phyloP scores from a whole-genome alignment of 1,284 basidiomycete species.

The Volvariella volvacea region DNA sequence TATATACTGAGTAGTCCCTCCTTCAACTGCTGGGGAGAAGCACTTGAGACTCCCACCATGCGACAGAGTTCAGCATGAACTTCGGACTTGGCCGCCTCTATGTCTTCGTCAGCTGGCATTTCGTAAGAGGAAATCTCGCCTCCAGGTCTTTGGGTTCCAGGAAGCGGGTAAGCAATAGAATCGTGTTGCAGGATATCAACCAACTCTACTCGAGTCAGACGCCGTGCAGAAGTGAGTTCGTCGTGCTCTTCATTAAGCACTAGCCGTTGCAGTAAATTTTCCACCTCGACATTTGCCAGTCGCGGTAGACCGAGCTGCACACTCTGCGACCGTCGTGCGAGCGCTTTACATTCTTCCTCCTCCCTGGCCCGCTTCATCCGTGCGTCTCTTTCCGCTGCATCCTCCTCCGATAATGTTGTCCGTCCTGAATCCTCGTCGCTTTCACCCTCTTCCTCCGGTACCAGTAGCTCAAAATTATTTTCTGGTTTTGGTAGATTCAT shows the following conservation, averaged over 20 bases:
- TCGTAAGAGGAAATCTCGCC: slow-evolving; percentile 68
- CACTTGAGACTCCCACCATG: slow-evolving; percentile 80
- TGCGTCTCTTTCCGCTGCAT: slow-evolving; percentile 91
- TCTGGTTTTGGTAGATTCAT: slow-evolving; percentile 85
- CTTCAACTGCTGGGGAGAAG: slow-evolving; percentile 72
- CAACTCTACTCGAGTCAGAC: slow-evolving; percentile 77
- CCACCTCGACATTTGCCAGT: slow-evolving; percentile 77
- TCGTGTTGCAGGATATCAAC: slow-evolving; percentile 83
- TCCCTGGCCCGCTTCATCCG: slow-evolving; percentile 62
- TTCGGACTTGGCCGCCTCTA: slow-evolving; percentile 66
- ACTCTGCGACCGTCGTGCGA: slow-evolving; percentile 77
- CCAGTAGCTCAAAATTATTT: slow-evolving; percentile 95
- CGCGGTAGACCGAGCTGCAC: slow-evolving; percentile 85
- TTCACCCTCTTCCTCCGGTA: slow-evolving; percentile 80
- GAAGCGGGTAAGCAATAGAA: slow-evolving; percentile 81
- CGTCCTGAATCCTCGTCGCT: slow-evolving; percentile 39
- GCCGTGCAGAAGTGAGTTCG: slow-evolving; percentile 42
- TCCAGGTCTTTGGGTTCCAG: slow-evolving; percentile 82
- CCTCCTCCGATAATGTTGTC: slow-evolving; percentile 58
- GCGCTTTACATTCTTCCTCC: slow-evolving; percentile 70
- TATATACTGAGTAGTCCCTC: slow-evolving; percentile 62
- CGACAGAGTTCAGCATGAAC: slow-evolving; percentile 80
- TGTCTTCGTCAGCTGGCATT: slow-evolving; percentile 70
- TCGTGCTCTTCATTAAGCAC: slow-evolving; percentile 41
- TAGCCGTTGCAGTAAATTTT: slow-evolving; percentile 55